Percentiles rank a stretch among this genome's conserved stretches.
Conservation (phyloP, 2,329 filamentous ascomycete species). For the Laburnicola sp. region DNA sequence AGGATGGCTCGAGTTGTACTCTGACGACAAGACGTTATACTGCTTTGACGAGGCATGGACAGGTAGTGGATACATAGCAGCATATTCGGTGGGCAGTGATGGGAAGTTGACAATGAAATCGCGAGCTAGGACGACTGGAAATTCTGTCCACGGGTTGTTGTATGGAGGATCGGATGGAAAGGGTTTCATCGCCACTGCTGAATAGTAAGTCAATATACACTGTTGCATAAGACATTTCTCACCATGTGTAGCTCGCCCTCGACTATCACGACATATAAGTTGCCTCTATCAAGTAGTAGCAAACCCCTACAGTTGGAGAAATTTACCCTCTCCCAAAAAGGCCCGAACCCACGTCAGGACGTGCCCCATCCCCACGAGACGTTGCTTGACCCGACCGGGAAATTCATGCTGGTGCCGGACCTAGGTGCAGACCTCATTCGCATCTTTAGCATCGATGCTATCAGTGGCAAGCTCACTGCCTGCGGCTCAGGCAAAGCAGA, state of each 20-base stretch:
- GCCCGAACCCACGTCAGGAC: slow-evolving; percentile 55
- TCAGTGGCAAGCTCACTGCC: slow-evolving; percentile 48
- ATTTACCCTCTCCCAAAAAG: slow-evolving; percentile 33
- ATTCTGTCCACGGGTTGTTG: slow-evolving; percentile 17
- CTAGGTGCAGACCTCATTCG: slow-evolving; percentile 59
- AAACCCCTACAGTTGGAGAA: slow-evolving; percentile 17
- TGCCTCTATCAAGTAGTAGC: slow-evolving; percentile 23
- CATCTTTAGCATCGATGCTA: slow-evolving; percentile 53
- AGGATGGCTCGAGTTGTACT: slow-evolving; percentile 9
- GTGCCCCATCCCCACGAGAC: slow-evolving; percentile 57
- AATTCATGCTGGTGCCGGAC: slow-evolving; percentile 55
- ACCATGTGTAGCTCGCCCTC: slow-evolving; percentile 19
- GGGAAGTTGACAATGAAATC: background rate
- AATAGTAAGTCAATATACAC: slow-evolving; percentile 21
- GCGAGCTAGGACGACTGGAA: slow-evolving; percentile 15
- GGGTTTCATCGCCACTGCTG: slow-evolving; percentile 18
- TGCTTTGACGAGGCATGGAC: slow-evolving; percentile 14
- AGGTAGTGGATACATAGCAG: slow-evolving; percentile 4
- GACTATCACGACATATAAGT: slow-evolving; percentile 30
- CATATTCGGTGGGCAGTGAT: slow-evolving; percentile 6
- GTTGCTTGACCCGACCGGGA: slow-evolving; percentile 51
- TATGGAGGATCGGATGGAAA: slow-evolving; percentile 26
- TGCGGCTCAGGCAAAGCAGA: slow-evolving; percentile 47
- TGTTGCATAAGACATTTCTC: background rate
- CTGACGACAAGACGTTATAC: slow-evolving; percentile 1